These are phyloP conservation scores for Lonicera japonica DNA, from an alignment of 129 eudicot genomes.

Conservation along the genomic window DNA sequence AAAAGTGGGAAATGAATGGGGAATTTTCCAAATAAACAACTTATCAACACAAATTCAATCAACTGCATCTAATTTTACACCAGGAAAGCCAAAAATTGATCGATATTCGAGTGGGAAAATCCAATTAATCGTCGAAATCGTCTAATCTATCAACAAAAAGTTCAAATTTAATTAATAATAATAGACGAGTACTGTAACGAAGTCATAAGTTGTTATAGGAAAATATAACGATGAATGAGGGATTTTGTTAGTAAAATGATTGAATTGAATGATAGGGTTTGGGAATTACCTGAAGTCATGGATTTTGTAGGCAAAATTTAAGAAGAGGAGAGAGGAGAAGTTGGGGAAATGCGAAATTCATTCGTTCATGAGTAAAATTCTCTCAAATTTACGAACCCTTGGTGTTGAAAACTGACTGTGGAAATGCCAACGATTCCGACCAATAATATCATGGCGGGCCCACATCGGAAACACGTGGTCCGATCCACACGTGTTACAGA, in stretches of 20 bases:
- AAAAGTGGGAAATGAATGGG: too few species aligned
- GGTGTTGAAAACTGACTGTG: neutral
- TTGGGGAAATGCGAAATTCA: neutral
- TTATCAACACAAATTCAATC: too few species aligned
- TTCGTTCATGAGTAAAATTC: neutral
- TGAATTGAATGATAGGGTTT: neutral
- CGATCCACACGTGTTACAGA: too few species aligned
- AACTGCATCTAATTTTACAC: too few species aligned
- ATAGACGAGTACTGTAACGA: neutral
- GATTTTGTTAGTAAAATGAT: neutral
- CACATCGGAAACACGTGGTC: neutral
- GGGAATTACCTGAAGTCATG: conserved; percentile 14
- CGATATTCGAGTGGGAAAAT: neutral
- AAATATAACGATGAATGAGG: neutral
- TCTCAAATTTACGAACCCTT: neutral
- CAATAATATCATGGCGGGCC: neutral
- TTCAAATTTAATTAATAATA: too few species aligned
- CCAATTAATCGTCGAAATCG: neutral
- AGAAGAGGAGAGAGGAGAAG: too few species aligned
- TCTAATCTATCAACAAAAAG: too few species aligned
- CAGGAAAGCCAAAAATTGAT: neutral
- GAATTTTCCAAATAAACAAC: too few species aligned
- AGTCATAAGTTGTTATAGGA: neutral
- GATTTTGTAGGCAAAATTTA: neutral
- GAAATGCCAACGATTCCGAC: neutral